Conservation (phyloP, 305 asterid genomes). For the Rubia tinctorum region DNA sequence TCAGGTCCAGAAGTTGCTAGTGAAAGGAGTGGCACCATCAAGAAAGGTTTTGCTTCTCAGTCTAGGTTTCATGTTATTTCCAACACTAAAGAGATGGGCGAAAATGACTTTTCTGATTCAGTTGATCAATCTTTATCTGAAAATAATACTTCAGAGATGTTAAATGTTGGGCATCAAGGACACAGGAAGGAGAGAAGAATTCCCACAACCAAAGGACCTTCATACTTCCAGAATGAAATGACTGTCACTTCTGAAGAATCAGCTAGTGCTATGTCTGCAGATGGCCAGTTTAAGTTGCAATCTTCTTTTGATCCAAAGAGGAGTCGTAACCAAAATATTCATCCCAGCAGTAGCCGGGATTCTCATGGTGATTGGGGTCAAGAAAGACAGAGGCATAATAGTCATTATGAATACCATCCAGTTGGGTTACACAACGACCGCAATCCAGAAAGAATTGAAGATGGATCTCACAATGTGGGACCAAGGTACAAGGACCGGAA, state of each 20-base stretch:
- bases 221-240: conserved; percentile 56
- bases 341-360: conserved; percentile 48
- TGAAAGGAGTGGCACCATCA: conserved; percentile 36
- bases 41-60: conserved; percentile 47
- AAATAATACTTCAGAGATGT: conserved; percentile 32
- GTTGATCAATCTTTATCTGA: conserved; percentile 32
- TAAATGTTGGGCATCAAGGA: conserved; percentile 36
- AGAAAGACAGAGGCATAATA: conserved; percentile 57
- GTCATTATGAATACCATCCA: conserved; percentile 83
- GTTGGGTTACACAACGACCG: conserved; percentile 56
- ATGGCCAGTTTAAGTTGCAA: conserved; percentile 39
- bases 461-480: conserved; percentile 38
- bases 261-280: conserved; percentile 29
- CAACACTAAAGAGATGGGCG: conserved; percentile 30
- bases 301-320: conserved; percentile 46
- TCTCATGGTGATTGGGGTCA: conserved; percentile 64
- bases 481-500: conserved; percentile 66
- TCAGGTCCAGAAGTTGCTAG: conserved; percentile 33
- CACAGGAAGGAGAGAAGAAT: conserved; percentile 48
- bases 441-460: conserved; percentile 46
- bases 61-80: conserved; percentile 29
- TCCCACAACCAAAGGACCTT: conserved; percentile 38
- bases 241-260: conserved; percentile 37
- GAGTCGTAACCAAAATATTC: conserved; percentile 48
- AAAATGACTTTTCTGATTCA: conserved; percentile 22